phyloP scores from a whole-genome alignment of 148 eudicot species.

The Drosera capensis region DNA sequence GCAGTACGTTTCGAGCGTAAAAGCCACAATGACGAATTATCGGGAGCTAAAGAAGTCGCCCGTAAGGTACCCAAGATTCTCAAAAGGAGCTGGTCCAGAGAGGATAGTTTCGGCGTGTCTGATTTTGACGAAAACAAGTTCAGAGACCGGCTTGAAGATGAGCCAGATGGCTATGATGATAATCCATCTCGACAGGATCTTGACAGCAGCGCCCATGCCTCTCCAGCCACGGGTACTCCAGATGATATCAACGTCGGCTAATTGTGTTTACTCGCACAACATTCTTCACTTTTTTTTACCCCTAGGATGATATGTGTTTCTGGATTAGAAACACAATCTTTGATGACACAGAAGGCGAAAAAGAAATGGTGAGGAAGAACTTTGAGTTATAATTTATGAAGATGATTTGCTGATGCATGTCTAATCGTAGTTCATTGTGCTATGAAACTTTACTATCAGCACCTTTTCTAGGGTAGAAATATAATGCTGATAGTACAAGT shows the following conservation, averaged over 20 bases:
- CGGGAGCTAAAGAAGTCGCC: slow-evolving; percentile 32
- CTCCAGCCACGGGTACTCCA: neutral
- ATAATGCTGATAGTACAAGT: too few species aligned
- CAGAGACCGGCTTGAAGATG: slow-evolving; percentile 13
- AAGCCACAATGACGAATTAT: slow-evolving; percentile 19
- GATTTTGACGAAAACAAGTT: slow-evolving; percentile 16
- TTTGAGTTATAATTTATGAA: too few species aligned
- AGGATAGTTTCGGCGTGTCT: slow-evolving; percentile 19
- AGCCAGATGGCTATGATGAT: neutral
- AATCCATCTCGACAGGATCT: neutral
- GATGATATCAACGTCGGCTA: too few species aligned
- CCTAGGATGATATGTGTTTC: too few species aligned
- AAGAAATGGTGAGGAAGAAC: too few species aligned
- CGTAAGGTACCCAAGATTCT: slow-evolving; percentile 43
- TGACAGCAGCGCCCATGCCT: neutral
- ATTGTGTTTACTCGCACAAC: neutral
- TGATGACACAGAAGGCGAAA: too few species aligned
- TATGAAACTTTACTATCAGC: too few species aligned
- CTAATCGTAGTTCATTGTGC: too few species aligned
- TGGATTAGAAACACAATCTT: too few species aligned
- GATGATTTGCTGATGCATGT: too few species aligned
- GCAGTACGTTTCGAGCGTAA: slow-evolving; percentile 50
- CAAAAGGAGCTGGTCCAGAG: slow-evolving; percentile 36
- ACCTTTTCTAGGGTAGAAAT: too few species aligned
- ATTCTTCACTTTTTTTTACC: neutral